These are phyloP conservation scores for Solanum raphanifolium DNA, from an alignment of 257 asterid species.

Conservation along the genomic window DNA sequence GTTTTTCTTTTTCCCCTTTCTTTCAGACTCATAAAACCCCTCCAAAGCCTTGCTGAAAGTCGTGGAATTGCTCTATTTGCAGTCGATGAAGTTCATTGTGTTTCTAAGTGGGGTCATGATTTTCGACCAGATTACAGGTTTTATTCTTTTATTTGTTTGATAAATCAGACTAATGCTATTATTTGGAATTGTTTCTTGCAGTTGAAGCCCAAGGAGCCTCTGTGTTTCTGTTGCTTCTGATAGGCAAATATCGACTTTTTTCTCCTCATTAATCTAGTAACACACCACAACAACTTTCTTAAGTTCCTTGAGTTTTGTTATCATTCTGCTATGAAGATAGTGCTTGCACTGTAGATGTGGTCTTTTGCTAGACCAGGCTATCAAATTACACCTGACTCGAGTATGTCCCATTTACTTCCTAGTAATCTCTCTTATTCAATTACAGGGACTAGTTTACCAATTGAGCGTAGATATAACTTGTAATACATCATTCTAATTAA, in stretches of 20 bases:
- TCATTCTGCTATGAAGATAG: background rate
- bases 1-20: background rate
- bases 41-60: slow-evolving; percentile 52
- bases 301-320: background rate
- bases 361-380: background rate
- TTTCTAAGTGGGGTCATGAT: slow-evolving; percentile 88
- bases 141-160: slow-evolving; percentile 4
- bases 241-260: background rate
- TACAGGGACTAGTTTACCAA: background rate
- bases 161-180: background rate
- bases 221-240: background rate
- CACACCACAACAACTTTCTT: background rate
- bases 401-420: background rate
- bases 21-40: slow-evolving; percentile 46
- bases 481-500: background rate
- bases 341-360: background rate
- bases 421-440: background rate
- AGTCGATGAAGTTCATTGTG: slow-evolving; percentile 73
- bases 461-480: background rate
- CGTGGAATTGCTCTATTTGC: slow-evolving; percentile 72
- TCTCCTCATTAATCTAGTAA: background rate
- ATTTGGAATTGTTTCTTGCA: background rate
- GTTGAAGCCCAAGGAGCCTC: background rate
- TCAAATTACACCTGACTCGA: background rate
- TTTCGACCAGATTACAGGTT: slow-evolving; percentile 85